Conservation (phyloP, 2,329 filamentous ascomycete species). For the Botrytis galanthina region DNA sequence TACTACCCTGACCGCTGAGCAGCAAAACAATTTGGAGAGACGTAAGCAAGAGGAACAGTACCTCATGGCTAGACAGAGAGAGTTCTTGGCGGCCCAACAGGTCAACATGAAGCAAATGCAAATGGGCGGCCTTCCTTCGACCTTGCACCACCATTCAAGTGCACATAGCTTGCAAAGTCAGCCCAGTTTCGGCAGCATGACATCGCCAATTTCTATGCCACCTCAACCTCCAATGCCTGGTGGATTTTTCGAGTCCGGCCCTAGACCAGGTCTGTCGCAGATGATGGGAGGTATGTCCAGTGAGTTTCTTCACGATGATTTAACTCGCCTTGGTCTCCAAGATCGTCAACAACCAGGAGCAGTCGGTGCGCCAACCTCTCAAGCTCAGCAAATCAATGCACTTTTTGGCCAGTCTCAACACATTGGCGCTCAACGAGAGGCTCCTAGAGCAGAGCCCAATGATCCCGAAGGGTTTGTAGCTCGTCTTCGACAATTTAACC, state of each 20-base stretch:
- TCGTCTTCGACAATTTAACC: slow-evolving; percentile 80
- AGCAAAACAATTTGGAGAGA: slow-evolving; percentile 94
- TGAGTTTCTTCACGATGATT: slow-evolving; percentile 68
- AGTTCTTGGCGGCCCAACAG: slow-evolving; percentile 86
- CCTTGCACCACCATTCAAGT: slow-evolving; percentile 89
- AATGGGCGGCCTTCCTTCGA: slow-evolving; percentile 49
- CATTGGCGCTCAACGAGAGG: slow-evolving; percentile 46
- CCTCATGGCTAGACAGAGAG: slow-evolving; percentile 91
- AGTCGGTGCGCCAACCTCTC: slow-evolving; percentile 29
- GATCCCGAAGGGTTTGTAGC: slow-evolving; percentile 57
- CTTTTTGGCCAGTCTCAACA: slow-evolving; percentile 34
- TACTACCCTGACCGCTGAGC: slow-evolving; percentile 91
- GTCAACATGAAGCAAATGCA: slow-evolving; percentile 72
- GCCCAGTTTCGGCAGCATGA: slow-evolving; percentile 92
- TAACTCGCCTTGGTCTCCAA: slow-evolving; percentile 64
- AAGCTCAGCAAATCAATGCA: slow-evolving; percentile 35
- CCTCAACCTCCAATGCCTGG: slow-evolving; percentile 50
- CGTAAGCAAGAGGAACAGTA: slow-evolving; percentile 98
- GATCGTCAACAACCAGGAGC: slow-evolving; percentile 32
- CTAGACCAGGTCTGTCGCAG: slow-evolving; percentile 44
- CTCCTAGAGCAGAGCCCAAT: slow-evolving; percentile 58
- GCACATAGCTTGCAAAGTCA: slow-evolving; percentile 96
- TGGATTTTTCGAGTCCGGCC: slow-evolving; percentile 66
- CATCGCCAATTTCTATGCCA: slow-evolving; percentile 68
- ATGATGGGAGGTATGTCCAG: slow-evolving; percentile 43